Conservation (phyloP, 2,329 filamentous ascomycete genomes). For the Emergomyces pasteurianus region DNA sequence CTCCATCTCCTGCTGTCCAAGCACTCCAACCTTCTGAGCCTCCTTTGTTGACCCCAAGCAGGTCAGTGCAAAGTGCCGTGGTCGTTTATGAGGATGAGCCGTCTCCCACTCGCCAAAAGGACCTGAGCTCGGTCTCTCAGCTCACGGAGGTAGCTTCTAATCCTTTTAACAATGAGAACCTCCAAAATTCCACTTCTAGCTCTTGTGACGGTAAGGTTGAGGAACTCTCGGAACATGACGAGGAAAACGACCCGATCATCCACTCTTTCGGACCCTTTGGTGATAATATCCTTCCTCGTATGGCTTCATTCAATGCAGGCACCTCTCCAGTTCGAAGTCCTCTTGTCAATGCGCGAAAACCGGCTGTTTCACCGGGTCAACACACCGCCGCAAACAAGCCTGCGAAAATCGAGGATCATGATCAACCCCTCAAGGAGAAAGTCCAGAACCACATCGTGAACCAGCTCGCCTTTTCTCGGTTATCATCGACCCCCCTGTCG, state of each 20-base stretch:
- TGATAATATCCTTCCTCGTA: constrained; percentile 67
- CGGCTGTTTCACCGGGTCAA: constrained; percentile 17
- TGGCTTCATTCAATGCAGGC: constrained; percentile 62
- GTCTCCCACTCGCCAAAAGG: constrained; percentile 39
- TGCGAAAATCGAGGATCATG: constrained; percentile 12
- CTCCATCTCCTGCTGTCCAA: constrained; percentile 50
- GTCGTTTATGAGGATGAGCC: constrained; percentile 61
- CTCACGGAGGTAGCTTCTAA: constrained; percentile 24
- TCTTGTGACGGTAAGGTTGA: constrained; percentile 35
- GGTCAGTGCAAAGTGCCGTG: constrained; percentile 33
- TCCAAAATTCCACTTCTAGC: constrained; percentile 23
- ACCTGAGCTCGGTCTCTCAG: constrained; percentile 18
- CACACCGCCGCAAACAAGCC: constrained; percentile 10
- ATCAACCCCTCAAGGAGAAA: constrained; percentile 12
- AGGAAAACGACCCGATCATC: constrained; percentile 88
- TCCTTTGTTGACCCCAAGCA: constrained; percentile 32
- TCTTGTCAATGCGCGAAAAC: constrained; percentile 19
- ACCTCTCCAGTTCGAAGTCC: constrained; percentile 47
- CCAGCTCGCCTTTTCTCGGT: constrained; percentile 85
- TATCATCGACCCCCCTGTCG: constrained; percentile 83
- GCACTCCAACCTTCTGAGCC: constrained; percentile 31
- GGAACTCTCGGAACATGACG: constrained; percentile 66
- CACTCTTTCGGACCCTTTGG: constrained; percentile 88
- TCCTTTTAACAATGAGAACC: constrained; percentile 15
- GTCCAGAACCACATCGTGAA: constrained; percentile 76